Conservation (phyloP, 2,329 filamentous ascomycete genomes). For the Daldinia eschscholtzii region DNA sequence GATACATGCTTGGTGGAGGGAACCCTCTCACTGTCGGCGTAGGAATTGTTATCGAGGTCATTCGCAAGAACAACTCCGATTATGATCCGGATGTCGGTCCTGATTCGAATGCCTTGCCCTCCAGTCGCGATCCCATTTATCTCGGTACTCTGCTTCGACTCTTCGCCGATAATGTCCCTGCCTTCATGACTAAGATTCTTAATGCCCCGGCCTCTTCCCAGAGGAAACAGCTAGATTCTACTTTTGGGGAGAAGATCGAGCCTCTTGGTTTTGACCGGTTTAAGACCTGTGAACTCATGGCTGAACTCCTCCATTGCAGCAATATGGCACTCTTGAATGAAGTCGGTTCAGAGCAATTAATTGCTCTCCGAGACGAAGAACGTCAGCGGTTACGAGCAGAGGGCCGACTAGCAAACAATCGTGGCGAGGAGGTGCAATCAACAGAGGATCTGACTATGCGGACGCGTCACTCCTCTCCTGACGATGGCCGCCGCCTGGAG, state of each 20-base stretch:
- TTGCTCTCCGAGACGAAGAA: conserved; percentile 82
- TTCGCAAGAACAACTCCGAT: conserved; percentile 98
- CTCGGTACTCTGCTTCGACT: conserved; percentile 88
- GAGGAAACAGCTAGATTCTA: conserved; percentile 82
- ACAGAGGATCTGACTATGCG: conserved; percentile 75
- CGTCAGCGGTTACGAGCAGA: conserved; percentile 82
- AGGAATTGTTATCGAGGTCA: conserved; percentile 97
- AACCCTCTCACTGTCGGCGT: conserved; percentile 96
- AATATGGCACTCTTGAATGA: conserved; percentile 99
- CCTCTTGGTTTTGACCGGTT: conserved; percentile 97
- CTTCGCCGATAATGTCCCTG: conserved; percentile 90
- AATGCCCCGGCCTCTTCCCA: conserved; percentile 73
- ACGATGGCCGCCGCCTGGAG: conserved; percentile 78
- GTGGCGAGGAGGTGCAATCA: conserved; percentile 59
- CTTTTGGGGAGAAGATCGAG: conserved; percentile 91
- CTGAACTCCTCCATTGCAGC: conserved; percentile 95
- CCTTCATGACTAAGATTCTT: conserved; percentile 92
- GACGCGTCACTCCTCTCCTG: conserved; percentile 61
- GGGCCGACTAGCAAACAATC: conserved; percentile 73
- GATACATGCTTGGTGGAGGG: conserved; percentile 91
- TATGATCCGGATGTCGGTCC: conserved; percentile 94
- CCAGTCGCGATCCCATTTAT: conserved; percentile 93
- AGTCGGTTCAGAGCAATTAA: conserved; percentile 86
- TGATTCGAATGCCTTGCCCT: conserved; percentile 82
- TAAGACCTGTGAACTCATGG: conserved; percentile 99